phyloP scores from a whole-genome alignment of 2,329 filamentous ascomycete genomes.

The Ceratocystis colombiana region DNA sequence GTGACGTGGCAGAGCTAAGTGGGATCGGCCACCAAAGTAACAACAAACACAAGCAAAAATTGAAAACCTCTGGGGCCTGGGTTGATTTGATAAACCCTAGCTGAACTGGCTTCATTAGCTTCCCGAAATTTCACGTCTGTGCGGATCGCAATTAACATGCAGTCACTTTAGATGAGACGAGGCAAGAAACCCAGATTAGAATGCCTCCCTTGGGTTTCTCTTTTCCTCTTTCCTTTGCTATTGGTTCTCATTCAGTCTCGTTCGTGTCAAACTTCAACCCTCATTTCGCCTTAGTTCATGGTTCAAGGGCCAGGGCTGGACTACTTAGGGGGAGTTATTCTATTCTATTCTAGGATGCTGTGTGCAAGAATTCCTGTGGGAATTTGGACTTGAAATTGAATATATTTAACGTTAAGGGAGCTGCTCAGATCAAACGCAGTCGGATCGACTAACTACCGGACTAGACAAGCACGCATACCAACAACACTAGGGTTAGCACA shows the following conservation, averaged over 20 bases:
- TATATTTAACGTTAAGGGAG: too few species aligned
- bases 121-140: conserved; percentile 15
- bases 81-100: conserved; percentile 11
- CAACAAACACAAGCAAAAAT: background rate
- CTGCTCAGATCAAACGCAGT: too few species aligned
- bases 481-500: too few species aligned
- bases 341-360: too few species aligned
- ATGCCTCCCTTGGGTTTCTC: background rate
- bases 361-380: too few species aligned
- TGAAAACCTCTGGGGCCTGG: background rate
- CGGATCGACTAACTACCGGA: too few species aligned
- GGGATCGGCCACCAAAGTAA: background rate
- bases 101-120: background rate
- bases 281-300: background rate
- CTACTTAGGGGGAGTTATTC: background rate
- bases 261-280: background rate
- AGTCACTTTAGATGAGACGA: conserved; percentile 15
- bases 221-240: too few species aligned
- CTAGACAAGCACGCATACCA: too few species aligned
- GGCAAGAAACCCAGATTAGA: background rate
- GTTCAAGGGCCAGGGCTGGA: background rate
- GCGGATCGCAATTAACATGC: conserved; percentile 15
- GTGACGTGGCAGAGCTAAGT: background rate
- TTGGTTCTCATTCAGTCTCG: background rate
- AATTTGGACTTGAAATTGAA: too few species aligned